Percentiles rank a stretch among this genome's conserved stretches.
Conservation (phyloP, 495 filamentous ascomycete genomes). For the Talaromyces proteolyticus region DNA sequence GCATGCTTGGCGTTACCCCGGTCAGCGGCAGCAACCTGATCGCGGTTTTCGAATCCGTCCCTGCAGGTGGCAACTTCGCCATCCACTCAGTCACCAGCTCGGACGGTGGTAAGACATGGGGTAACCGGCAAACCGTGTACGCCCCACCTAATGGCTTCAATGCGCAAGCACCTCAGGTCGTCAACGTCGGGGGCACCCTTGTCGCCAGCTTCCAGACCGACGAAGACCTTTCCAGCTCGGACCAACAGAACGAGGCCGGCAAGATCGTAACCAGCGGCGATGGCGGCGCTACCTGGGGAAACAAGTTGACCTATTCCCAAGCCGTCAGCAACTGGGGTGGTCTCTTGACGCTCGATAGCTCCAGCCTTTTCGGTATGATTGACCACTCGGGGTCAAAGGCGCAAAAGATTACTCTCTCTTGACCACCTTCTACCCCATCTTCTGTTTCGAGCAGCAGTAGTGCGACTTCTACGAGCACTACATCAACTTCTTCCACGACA, state of each 20-base stretch:
- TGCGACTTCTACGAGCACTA: neutral
- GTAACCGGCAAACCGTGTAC: constrained; percentile 31
- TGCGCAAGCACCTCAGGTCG: constrained; percentile 46
- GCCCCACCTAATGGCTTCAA: constrained; percentile 21
- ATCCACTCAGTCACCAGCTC: constrained; percentile 33
- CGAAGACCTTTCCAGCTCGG: constrained; percentile 24
- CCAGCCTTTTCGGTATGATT: constrained; percentile 29
- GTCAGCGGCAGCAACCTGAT: constrained; percentile 29
- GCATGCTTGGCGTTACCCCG: constrained; percentile 44
- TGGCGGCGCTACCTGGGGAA: constrained; percentile 30
- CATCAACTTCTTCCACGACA: neutral
- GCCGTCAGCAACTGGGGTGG: constrained; percentile 35
- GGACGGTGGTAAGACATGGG: constrained; percentile 42
- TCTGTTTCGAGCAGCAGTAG: neutral
- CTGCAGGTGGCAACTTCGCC: constrained; percentile 27
- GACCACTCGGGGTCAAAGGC: constrained; percentile 26
- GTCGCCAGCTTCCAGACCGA: constrained; percentile 48
- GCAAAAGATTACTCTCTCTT: constrained; percentile 9
- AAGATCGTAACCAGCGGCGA: constrained; percentile 33
- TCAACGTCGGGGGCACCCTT: constrained; percentile 40
- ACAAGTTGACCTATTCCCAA: constrained; percentile 27
- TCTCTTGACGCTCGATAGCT: constrained; percentile 23
- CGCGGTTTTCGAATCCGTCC: constrained; percentile 42
- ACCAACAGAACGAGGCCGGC: constrained; percentile 11
- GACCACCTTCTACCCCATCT: neutral